Percentiles rank a stretch among this genome's conserved stretches.
These are phyloP conservation scores for Porcisia hertigi DNA, from an alignment of 208 protist genomes.

Conservation along the genomic window DNA sequence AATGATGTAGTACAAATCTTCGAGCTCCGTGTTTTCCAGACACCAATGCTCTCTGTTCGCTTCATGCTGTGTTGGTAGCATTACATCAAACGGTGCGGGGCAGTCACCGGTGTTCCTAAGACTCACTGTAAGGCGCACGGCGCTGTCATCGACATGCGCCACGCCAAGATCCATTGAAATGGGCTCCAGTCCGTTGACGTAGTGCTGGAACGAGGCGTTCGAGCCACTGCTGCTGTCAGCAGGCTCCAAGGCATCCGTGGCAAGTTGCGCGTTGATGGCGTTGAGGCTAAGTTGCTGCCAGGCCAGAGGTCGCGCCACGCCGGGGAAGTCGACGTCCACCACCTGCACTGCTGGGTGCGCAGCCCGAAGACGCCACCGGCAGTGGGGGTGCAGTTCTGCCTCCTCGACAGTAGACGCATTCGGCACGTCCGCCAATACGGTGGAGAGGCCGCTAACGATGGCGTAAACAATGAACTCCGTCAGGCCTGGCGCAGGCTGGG, in stretches of 20 bases:
- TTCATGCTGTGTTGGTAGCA: constrained; percentile 87
- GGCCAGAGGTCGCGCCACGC: constrained; percentile 25
- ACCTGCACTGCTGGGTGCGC: constrained; percentile 82
- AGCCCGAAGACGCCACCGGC: constrained; percentile 53
- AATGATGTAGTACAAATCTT: constrained; percentile 72
- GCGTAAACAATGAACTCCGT: constrained; percentile 83
- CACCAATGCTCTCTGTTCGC: constrained; percentile 86
- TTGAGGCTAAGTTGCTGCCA: constrained; percentile 84
- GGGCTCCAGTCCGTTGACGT: constrained; percentile 66
- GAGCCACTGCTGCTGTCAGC: constrained; percentile 29
- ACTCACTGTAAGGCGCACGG: constrained; percentile 48
- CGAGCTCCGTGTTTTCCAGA: constrained; percentile 71
- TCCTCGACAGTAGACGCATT: constrained; percentile 45
- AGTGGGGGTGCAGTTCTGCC: constrained; percentile 71
- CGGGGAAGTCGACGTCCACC: constrained; percentile 65
- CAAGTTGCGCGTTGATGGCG: constrained; percentile 73
- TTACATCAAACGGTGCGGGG: constrained; percentile 63
- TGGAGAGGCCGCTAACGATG: constrained; percentile 53
- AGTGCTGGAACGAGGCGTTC: constrained; percentile 73
- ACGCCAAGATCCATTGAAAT: constrained; percentile 84
- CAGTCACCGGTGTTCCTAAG: constrained; percentile 84
- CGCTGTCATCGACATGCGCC: constrained; percentile 31
- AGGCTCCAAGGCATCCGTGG: constrained; percentile 41
- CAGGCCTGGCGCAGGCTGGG: constrained; percentile 54
- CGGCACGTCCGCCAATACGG: constrained; percentile 30